Base-by-base conservation (phyloP, 208 protist species). In the Leishmania gerbilli region DNA sequence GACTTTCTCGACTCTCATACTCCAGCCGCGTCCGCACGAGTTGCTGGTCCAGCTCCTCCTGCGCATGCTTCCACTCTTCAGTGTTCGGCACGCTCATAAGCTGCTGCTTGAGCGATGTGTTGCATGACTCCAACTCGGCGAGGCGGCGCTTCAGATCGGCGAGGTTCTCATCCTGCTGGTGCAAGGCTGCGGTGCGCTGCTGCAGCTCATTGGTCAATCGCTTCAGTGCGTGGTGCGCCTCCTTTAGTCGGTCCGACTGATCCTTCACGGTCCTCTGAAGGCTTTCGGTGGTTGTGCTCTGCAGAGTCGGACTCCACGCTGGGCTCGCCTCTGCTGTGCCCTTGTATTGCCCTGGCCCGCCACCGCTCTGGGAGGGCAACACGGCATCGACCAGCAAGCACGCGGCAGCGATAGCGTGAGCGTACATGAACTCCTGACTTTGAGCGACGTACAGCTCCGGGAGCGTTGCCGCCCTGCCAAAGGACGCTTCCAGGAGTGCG, bases 61-160 rank as follows among this genome's bases (percentile, higher is more conserved):
- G 87, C 74, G 93, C 82, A 11, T 74, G 71, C 55, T 90, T 84
- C 75, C 89, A 77, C 74, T 95, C 80, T n/a, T 97, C 90, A 71
- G 89, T 87, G 78, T 97, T 91, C 0, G 84, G 90, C n/a, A 87
- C 80, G 4, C 21, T 74, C 75, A 79, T 74, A 5, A 88, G 80
- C 31, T 83, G 79, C 62, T 82, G 76, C 68, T 85, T 67, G 24
- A 89, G 55, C 6, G 82, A 67, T 7, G n/a, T 62, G 58, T 86
- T 86, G 37, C 74, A 62, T 15, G 72, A 34, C 56, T 86, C 82
- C 47, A 79, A 62, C 4, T 86, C 84, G 6, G 90, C 84, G 8
- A 94, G 40, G 9, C 88, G 90, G 27, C 88, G 82, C 79, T 90
- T 86, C 21, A 95, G 69, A 0, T 80, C 31, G 0, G 83, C 75